These are phyloP conservation scores for Collybia nuda DNA, from an alignment of 768 basidiomycete genomes.

Conservation along the genomic window DNA sequence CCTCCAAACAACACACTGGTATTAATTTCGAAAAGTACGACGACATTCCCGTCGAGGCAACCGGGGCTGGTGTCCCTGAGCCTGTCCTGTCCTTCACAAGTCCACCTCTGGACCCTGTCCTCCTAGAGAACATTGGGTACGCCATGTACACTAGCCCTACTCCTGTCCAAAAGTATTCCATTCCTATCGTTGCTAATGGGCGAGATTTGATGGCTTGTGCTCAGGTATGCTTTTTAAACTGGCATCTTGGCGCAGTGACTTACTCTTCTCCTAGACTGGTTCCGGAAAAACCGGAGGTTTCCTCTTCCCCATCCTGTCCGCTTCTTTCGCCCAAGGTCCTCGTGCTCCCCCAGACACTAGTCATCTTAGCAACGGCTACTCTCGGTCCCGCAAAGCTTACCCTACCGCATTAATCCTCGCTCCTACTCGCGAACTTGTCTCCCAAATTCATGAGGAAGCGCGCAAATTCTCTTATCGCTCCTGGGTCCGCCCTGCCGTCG, in stretches of 20 bases:
- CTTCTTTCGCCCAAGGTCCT: conserved; percentile 86
- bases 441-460: conserved; percentile 99
- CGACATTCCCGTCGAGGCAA: conserved; percentile 99
- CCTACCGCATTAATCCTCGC: conserved; percentile 98
- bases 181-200: conserved; percentile 92
- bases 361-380: conserved; percentile 44
- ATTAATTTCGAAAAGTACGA: conserved; percentile 99
- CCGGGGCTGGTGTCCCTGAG: conserved; percentile 95
- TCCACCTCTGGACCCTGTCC: conserved; percentile 88
- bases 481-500: conserved; percentile 98
- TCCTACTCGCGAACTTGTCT: conserved; percentile 97
- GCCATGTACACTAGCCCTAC: conserved; percentile 96
- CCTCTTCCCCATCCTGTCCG: conserved; percentile 97
- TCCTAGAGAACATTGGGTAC: conserved; percentile 91
- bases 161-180: conserved; percentile 99
- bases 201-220: conserved; percentile 95
- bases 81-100: conserved; percentile 84
- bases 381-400: conserved; percentile 83
- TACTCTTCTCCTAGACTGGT: conserved; percentile 73
- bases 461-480: conserved; percentile 99
- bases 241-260: conserved; percentile 7
- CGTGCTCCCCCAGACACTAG: conserved; percentile 60
- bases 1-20: conserved; percentile 89
- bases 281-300: conserved; percentile 99
- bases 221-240: conserved; percentile 50